Percentiles rank a stretch among this genome's conserved stretches.
Evolutionary conservation across 805 yeast species (phyloP).

Genomic region (Cyberlindnera galapagoensis): DNA sequence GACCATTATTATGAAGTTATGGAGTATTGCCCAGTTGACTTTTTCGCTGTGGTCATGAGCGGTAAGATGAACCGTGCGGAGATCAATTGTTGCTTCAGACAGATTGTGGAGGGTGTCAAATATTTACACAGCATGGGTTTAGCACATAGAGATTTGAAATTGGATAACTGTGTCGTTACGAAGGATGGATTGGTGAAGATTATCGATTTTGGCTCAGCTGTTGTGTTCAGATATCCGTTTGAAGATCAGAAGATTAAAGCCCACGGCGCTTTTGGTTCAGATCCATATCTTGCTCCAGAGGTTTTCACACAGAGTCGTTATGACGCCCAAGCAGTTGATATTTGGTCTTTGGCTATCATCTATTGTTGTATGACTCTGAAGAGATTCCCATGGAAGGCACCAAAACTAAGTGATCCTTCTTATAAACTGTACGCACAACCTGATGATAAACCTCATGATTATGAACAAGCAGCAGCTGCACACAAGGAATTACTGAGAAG

Average conservation of each 20-base stretch:
- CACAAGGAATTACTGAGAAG: conserved; percentile 59
- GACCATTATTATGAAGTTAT: conserved; percentile 73
- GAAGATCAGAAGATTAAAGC: conserved; percentile 52
- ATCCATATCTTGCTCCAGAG: conserved; percentile 84
- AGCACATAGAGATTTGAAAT: conserved; percentile 76
- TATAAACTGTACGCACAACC: conserved; percentile 56
- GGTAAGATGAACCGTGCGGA: conserved; percentile 78
- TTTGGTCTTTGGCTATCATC: conserved; percentile 81
- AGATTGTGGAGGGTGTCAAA: conserved; percentile 62
- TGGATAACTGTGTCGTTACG: conserved; percentile 79
- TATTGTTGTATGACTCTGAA: conserved; percentile 83
- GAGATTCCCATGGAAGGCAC: conserved; percentile 86
- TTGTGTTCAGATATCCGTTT: conserved; percentile 72
- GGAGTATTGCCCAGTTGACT: conserved; percentile 83
- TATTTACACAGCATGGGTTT: conserved; percentile 73
- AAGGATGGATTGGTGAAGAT: conserved; percentile 66
- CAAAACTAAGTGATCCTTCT: conserved; percentile 62
- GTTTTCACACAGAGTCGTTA: conserved; percentile 44
- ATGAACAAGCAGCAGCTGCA: conserved; percentile 61
- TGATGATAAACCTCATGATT: conserved; percentile 76
- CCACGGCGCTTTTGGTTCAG: conserved; percentile 79
- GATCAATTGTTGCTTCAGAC: conserved; percentile 76
- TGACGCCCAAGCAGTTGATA: conserved; percentile 74
- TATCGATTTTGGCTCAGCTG: conserved; percentile 82
- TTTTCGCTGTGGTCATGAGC: conserved; percentile 83